phyloP scores from a whole-genome alignment of 495 filamentous ascomycete genomes.

The Poronia punctata region DNA sequence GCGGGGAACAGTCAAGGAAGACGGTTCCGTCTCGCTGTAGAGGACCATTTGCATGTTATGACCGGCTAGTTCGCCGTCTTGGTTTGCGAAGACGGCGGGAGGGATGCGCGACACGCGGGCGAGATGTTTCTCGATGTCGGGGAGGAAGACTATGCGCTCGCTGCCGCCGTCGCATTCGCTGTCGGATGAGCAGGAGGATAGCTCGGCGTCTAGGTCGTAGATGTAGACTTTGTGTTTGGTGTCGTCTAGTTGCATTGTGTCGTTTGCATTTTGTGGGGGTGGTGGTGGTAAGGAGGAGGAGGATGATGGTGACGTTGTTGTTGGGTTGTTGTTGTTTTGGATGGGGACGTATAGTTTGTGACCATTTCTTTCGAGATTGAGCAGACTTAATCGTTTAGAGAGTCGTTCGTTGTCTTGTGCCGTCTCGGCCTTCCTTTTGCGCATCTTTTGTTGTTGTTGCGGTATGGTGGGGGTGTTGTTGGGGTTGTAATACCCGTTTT shows the following conservation, averaged over 20 bases:
- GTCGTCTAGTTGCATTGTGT: conserved; percentile 82
- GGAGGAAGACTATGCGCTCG: conserved; percentile 62
- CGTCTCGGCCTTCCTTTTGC: conserved; percentile 48
- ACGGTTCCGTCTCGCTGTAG: conserved; percentile 72
- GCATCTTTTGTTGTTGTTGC: conserved; percentile 26
- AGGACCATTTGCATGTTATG: conserved; percentile 63
- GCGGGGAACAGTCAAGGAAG: conserved; percentile 64
- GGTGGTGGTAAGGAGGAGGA: conserved; percentile 1
- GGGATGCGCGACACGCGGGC: conserved; percentile 55
- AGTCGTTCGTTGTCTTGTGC: conserved; percentile 51
- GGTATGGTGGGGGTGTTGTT: no score
- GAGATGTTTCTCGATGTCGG: conserved; percentile 77
- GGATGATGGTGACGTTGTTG: background rate
- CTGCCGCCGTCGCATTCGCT: conserved; percentile 34
- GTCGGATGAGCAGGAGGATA: conserved; percentile 52
- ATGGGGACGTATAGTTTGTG: conserved; percentile 51
- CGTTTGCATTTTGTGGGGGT: conserved; percentile 29
- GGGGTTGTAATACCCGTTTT: background rate
- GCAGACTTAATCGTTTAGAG: conserved; percentile 70
- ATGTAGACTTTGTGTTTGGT: conserved; percentile 84
- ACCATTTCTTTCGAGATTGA: conserved; percentile 62
- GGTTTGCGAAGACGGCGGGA: conserved; percentile 49
- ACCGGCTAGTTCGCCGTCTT: conserved; percentile 38
- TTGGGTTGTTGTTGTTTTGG: background rate
- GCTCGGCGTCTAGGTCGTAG: conserved; percentile 80